Percentiles rank a stretch among this genome's conserved stretches.
These are phyloP conservation scores for Pisolithus albus DNA, from an alignment of 768 basidiomycete genomes.

Conservation along the genomic window DNA sequence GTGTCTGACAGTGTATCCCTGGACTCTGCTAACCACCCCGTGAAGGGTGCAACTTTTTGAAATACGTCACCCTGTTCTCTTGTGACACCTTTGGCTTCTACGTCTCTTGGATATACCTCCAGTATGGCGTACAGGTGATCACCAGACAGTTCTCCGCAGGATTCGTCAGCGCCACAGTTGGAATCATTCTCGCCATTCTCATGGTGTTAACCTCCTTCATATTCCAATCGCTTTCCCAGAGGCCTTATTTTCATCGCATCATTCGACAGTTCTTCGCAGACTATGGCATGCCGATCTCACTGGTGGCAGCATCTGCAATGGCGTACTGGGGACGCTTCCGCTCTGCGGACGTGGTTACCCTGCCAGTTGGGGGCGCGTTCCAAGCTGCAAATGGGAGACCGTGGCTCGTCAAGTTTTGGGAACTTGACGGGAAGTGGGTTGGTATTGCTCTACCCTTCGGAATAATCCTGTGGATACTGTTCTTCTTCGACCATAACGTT, in stretches of 20 bases:
- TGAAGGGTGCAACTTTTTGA: constrained; percentile 74
- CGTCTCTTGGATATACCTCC: constrained; percentile 83
- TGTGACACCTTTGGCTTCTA: constrained; percentile 94
- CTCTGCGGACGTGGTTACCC: constrained; percentile 48
- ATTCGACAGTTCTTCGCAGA: constrained; percentile 73
- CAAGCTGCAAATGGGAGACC: constrained; percentile 60
- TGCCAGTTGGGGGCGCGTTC: constrained; percentile 67
- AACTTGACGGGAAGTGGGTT: constrained; percentile 83
- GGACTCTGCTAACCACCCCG: neutral
- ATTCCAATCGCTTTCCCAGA: constrained; percentile 59
- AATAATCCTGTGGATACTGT: constrained; percentile 79
- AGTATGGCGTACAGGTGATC: constrained; percentile 83
- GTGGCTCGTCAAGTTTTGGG: constrained; percentile 89
- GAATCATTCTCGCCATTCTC: constrained; percentile 66
- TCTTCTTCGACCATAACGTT: constrained; percentile 95
- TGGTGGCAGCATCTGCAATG: constrained; percentile 67
- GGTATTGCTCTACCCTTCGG: constrained; percentile 88
- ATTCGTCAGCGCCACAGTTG: constrained; percentile 48
- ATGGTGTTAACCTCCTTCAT: constrained; percentile 73
- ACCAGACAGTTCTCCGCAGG: constrained; percentile 56
- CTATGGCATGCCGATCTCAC: constrained; percentile 87
- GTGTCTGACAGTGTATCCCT: constrained; percentile 12
- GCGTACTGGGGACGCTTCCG: constrained; percentile 85
- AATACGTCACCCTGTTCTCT: constrained; percentile 83
- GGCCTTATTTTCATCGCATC: constrained; percentile 64